phyloP scores from a whole-genome alignment of 2,329 filamentous ascomycete genomes.

The Podosphaera aphanis region DNA sequence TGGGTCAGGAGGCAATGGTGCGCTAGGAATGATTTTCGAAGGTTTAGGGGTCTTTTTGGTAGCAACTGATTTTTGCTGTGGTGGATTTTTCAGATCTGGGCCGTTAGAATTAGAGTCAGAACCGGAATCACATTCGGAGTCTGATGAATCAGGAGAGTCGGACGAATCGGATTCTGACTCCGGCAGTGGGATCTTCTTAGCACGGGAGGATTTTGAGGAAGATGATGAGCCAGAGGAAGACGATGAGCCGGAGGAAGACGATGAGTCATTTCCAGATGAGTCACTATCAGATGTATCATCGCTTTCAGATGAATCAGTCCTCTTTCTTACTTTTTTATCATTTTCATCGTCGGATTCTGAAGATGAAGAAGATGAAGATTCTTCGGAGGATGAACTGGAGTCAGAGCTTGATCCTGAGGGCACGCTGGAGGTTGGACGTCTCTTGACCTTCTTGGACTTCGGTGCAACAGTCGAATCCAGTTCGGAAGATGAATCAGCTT shows the following conservation, averaged over 20 bases:
- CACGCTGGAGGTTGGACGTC: constrained; percentile 6
- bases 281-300: constrained; percentile 15
- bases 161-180: constrained; percentile 7
- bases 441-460: constrained; percentile 29
- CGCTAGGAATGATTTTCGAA: constrained; percentile 11
- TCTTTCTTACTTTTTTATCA: no score
- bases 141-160: constrained; percentile 17
- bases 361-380: constrained; percentile 11
- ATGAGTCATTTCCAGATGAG: no score
- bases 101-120: constrained; percentile 6
- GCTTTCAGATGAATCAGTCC: constrained; percentile 26
- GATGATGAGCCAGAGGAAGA: no score
- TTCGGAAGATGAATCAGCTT: constrained; percentile 22
- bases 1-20: constrained; percentile 16
- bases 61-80: no score
- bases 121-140: constrained; percentile 13
- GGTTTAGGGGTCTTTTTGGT: constrained; percentile 2
- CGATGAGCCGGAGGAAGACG: constrained; percentile 16
- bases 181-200: constrained; percentile 13
- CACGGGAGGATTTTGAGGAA: no score
- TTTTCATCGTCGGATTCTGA: constrained; percentile 13
- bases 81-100: constrained; percentile 22
- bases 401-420: constrained; percentile 11
- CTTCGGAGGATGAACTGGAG: constrained; percentile 8
- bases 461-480: constrained; percentile 24